Conservation (phyloP, 805 yeast species). For the Yarrowia sp. region DNA sequence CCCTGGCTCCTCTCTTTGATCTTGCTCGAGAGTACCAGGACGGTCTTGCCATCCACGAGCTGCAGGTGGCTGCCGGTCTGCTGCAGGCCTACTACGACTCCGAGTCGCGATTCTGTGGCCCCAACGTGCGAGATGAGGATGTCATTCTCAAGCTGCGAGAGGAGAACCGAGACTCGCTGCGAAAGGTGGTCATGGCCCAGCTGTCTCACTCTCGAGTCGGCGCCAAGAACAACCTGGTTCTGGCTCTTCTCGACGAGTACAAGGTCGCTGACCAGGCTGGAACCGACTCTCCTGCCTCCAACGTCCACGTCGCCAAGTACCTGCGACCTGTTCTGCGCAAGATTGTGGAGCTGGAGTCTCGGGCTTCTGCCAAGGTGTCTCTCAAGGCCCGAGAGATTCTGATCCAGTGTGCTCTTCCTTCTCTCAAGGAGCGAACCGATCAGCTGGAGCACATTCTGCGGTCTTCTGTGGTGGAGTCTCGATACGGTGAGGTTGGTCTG, state of each 20-base stretch:
- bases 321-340: conserved; percentile 76
- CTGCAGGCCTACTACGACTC: conserved; percentile 75
- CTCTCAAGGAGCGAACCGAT: conserved; percentile 93
- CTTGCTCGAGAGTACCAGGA: conserved; percentile 72
- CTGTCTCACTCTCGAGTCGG: conserved; percentile 93
- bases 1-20: conserved; percentile 74
- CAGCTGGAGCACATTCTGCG: conserved; percentile 95
- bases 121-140: conserved; percentile 82
- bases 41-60: conserved; percentile 88
- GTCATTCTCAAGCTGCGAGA: conserved; percentile 88
- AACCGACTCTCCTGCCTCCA: conserved; percentile 58
- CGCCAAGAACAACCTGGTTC: conserved; percentile 86
- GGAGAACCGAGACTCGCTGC: conserved; percentile 77
- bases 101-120: conserved; percentile 80
- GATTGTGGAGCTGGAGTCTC: conserved; percentile 86
- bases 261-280: conserved; percentile 50
- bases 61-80: conserved; percentile 70
- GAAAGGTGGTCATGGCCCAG: conserved; percentile 72
- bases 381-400: conserved; percentile 94
- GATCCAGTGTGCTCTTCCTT: conserved; percentile 96
- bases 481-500: conserved; percentile 82
- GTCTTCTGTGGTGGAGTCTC: conserved; percentile 86
- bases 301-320: conserved; percentile 69
- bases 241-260: conserved; percentile 83
- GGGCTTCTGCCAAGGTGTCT: conserved; percentile 91